A percentile compares a stretch with the other conserved stretches of the same genome.
Evolutionary conservation across 495 filamentous ascomycete genomes (phyloP).

Genomic region (Thermochaetoides thermophila): DNA sequence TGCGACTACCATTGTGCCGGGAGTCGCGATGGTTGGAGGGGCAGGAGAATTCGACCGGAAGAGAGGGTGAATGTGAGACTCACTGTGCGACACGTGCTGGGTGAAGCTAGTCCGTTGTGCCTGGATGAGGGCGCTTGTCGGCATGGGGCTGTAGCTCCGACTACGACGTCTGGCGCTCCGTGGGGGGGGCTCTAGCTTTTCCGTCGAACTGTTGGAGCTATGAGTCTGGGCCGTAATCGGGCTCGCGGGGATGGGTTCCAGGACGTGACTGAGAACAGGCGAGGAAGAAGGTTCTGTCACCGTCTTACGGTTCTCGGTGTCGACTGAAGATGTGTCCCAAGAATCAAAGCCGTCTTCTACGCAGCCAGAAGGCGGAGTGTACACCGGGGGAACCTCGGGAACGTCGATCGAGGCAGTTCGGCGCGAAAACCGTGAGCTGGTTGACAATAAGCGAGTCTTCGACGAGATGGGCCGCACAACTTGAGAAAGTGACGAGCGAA

Average conservation of each 20-base stretch:
- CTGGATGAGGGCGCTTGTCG: constrained; percentile 9
- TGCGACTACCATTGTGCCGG: constrained; percentile 56
- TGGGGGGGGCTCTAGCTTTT: constrained; percentile 26
- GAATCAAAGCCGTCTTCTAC: constrained; percentile 48
- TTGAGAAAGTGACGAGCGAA: constrained; percentile 39
- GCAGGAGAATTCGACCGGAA: constrained; percentile 63
- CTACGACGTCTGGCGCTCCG: constrained; percentile 18
- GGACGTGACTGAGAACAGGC: constrained; percentile 24
- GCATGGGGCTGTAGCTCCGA: constrained; percentile 30
- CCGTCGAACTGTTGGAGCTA: constrained; percentile 21
- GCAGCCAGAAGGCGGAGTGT: constrained; percentile 1
- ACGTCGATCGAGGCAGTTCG: constrained; percentile 26
- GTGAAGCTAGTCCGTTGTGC: constrained; percentile 21
- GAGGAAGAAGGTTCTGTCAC: constrained; percentile 33
- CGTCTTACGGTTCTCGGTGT: constrained; percentile 40
- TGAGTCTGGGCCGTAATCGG: constrained; percentile 34
- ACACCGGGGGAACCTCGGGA: constrained; percentile 17
- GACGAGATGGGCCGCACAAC: constrained; percentile 36
- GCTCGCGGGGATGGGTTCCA: constrained; percentile 48
- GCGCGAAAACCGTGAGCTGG: constrained; percentile 14
- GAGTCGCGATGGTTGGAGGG: constrained; percentile 50
- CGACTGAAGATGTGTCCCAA: constrained; percentile 52
- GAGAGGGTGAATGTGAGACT: constrained; percentile 73
- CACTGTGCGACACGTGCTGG: constrained; percentile 29
- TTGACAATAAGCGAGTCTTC: constrained; percentile 28